phyloP scores from a whole-genome alignment of 768 basidiomycete species.

The Pholiota conissans region DNA sequence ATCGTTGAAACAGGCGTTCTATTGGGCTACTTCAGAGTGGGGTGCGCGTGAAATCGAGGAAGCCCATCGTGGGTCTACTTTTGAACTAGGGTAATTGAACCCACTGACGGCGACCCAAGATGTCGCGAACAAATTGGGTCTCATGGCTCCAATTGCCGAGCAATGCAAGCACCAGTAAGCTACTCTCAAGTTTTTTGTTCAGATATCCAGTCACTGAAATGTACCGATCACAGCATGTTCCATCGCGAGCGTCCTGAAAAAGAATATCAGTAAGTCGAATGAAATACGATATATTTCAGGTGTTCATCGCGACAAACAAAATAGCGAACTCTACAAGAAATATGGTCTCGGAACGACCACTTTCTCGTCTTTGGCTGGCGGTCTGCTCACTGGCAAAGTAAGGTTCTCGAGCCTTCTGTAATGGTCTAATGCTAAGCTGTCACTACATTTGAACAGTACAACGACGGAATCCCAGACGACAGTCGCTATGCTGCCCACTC shows the following conservation, averaged over 20 bases:
- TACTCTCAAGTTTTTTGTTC: background rate
- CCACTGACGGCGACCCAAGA: slow-evolving; percentile 33
- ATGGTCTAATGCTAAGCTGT: background rate
- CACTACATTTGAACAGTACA: slow-evolving; percentile 42
- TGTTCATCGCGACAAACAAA: background rate
- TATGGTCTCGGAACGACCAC: slow-evolving; percentile 72
- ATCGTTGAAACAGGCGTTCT: slow-evolving; percentile 44
- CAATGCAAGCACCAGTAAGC: slow-evolving; percentile 72
- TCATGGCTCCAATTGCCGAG: slow-evolving; percentile 73
- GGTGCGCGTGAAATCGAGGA: slow-evolving; percentile 67
- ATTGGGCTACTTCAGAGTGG: slow-evolving; percentile 84
- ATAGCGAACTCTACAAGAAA: slow-evolving; percentile 61
- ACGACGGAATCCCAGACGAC: slow-evolving; percentile 72
- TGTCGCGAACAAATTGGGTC: slow-evolving; percentile 63
- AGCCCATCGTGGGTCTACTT: slow-evolving; percentile 50
- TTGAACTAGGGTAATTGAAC: no score
- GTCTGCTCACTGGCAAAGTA: slow-evolving; percentile 78
- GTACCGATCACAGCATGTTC: slow-evolving; percentile 52
- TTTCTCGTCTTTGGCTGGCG: slow-evolving; percentile 70
- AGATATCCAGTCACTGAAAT: background rate
- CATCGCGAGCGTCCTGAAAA: slow-evolving; percentile 80
- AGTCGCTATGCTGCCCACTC: slow-evolving; percentile 65
- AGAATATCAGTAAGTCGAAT: slow-evolving; percentile 59
- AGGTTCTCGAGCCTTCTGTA: background rate
- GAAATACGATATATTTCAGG: background rate